Base-by-base conservation (phyloP, 805 yeast species). In the Yamadazyma olivae region DNA sequence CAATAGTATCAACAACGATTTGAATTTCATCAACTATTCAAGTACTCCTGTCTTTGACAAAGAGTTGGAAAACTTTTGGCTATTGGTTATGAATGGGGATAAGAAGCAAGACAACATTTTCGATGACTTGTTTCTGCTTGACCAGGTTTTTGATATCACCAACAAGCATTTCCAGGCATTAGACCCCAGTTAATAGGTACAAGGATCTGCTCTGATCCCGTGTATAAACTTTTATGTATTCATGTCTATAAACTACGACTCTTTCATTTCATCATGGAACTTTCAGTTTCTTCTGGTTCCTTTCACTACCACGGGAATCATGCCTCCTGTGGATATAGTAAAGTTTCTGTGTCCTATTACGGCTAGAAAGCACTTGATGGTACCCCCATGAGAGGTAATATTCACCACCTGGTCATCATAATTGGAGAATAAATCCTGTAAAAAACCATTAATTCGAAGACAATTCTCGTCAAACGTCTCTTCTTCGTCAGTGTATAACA, bases 281-380 rank as follows among this genome's bases (percentile, higher is more conserved):
- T n/a, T n/a, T n/a, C n/a, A n/a, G n/a, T n/a, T 7, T 20, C 23
- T 20, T 10, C 23, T 20, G 9, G 7, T 10, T 9, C 41, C 81
- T 49, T 74, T 74, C 14, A 79, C 68, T 3, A 79, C 74, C 20
- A 75, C 64, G 3, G 81, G 79, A n/a, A 80, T 75, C 68, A 78
- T 71, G 12, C 82, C 81, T 6, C 85, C 84, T 1, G 86, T 79
- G 22, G 79, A 71, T 31, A 80, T 70, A 16, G 77, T 67, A 47
- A 78, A 73, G 12, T 64, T 60, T 35, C 83, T 64, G 51, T 80
- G 85, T 2, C 70, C 64, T 32, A 69, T 44, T 2, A 68, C 79
- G 37, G 61, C 48, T 29, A 75, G 52, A 34, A 74, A 64, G 13
- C 74, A 62, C 28, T 72, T 54, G 28, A 74, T 72, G n/a, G 73